phyloP scores from a whole-genome alignment of 2,329 filamentous ascomycete species.

The Leptographium lundbergii region DNA sequence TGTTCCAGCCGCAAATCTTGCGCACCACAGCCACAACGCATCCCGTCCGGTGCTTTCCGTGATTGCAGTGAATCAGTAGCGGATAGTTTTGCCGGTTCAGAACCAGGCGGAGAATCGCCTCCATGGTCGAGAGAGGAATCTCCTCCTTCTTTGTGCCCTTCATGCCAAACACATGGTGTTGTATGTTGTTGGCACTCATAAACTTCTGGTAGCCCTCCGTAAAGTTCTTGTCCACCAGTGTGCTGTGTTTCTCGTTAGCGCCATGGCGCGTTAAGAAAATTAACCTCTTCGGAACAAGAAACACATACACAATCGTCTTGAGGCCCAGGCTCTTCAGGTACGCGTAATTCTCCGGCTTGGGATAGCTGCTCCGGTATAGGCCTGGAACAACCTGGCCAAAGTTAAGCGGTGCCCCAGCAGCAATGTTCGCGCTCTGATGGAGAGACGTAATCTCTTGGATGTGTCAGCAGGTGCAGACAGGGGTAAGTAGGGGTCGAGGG shows the following conservation, averaged over 20 bases:
- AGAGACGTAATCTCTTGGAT: neutral
- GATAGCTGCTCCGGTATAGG: conserved; percentile 75
- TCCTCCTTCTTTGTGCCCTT: conserved; percentile 76
- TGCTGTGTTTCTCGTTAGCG: conserved; percentile 26
- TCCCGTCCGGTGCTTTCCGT: conserved; percentile 84
- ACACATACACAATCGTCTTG: conserved; percentile 64
- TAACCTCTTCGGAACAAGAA: neutral
- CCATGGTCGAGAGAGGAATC: conserved; percentile 56
- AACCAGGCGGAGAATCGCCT: conserved; percentile 56
- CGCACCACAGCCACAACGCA: conserved; percentile 75
- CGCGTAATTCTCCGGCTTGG: conserved; percentile 53
- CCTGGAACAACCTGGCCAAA: conserved; percentile 64
- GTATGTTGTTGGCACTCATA: conserved; percentile 52
- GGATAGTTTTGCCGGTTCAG: conserved; percentile 65
- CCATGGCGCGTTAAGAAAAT: neutral
- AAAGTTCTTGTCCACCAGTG: conserved; percentile 51
- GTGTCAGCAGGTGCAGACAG: neutral
- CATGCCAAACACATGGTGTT: conserved; percentile 64
- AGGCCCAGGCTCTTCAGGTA: conserved; percentile 57
- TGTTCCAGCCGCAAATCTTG: conserved; percentile 56
- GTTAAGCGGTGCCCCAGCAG: conserved; percentile 43
- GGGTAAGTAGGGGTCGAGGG: neutral
- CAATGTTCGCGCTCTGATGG: neutral
- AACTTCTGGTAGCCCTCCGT: conserved; percentile 44
- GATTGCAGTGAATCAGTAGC: conserved; percentile 82